Base-by-base conservation (phyloP, 345 rosid species). In the Pseudoturritis turrita region DNA sequence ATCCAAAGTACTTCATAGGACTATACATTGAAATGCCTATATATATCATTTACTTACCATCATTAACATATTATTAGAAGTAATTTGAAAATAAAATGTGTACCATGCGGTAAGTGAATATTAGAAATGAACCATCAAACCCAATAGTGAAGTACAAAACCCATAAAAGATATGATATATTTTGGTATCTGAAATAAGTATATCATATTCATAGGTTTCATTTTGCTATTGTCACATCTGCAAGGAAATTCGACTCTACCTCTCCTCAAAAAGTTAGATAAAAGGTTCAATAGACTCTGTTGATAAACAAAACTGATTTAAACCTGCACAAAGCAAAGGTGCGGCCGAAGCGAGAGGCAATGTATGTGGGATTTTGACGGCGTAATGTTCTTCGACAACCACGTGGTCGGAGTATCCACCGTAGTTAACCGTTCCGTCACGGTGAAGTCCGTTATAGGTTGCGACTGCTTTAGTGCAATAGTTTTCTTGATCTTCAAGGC, bases 361-460 rank as follows among this genome's bases (percentile, higher is more conserved):
- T 40, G 52, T 51, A 3, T 75, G 75, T 0, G 90, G 96, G 6
- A 89, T 69, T 4, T 75, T 79, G 43, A 89, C 68, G 3, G 77
- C 65, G 67, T 68, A 89, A 26, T 70, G 80, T 68, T 87, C 90
- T 1, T 86, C 71, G 3, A 73, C 79, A 5, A 89, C 80, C 83
- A 87, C 75, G n/a, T 43, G 65, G 65, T 88, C 81, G 3, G 95
- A 88, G 70, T 82, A 88, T 10, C 91, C 95, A 39, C 95, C 95
- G 17, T 88, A 75, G 12, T 82, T 77, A 23, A 26, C 61, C 10
- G 82, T 83, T 41, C 89, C 90, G 19, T 86, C 81, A 1, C 13
- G 56, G 77, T 81, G 61, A 31, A 65, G 7, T 21, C 58, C 68
- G 55, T 72, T 70, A 46, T 83, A 82, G 19, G 86, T 84, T 11